These are phyloP conservation scores for Noccaea caerulescens DNA, from an alignment of 345 rosid genomes.

Conservation along the genomic window DNA sequence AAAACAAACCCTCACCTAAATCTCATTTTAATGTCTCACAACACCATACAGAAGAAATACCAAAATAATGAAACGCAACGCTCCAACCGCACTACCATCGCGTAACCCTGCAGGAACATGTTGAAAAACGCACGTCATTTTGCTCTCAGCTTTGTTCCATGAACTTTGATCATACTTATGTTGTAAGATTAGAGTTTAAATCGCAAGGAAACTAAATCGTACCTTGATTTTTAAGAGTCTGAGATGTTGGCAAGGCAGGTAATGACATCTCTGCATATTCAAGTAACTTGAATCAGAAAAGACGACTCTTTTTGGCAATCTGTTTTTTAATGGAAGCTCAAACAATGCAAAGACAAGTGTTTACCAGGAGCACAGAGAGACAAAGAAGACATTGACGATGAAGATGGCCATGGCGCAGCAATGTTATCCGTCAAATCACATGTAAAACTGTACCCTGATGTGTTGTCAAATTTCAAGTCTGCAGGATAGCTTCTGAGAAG, in stretches of 20 bases:
- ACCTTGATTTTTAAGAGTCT: constrained; percentile 76
- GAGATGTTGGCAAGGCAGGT: constrained; percentile 92
- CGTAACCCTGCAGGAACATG: constrained; percentile 60
- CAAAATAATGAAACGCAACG: constrained; percentile 63
- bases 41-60: constrained; percentile 49
- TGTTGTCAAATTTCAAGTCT: constrained; percentile 79
- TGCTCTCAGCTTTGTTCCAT: constrained; percentile 4
- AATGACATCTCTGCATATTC: constrained; percentile 87
- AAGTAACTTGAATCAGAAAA: constrained; percentile 24
- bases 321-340: not conserved
- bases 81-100: constrained; percentile 46
- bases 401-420: constrained; percentile 97
- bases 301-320: not conserved
- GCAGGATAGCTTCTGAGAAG: constrained; percentile 86
- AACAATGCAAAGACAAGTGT: not conserved
- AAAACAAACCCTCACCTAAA: constrained; percentile 21
- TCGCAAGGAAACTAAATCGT: not conserved
- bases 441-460: constrained; percentile 88
- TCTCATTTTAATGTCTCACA: constrained; percentile 41
- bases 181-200: not conserved
- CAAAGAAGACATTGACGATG: constrained; percentile 77
- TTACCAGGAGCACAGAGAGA: constrained; percentile 97
- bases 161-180: not conserved
- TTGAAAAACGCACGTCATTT: not conserved
- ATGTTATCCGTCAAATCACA: constrained; percentile 95